phyloP scores from a whole-genome alignment of 2,329 filamentous ascomycete genomes.

The Aspergillus sp. region DNA sequence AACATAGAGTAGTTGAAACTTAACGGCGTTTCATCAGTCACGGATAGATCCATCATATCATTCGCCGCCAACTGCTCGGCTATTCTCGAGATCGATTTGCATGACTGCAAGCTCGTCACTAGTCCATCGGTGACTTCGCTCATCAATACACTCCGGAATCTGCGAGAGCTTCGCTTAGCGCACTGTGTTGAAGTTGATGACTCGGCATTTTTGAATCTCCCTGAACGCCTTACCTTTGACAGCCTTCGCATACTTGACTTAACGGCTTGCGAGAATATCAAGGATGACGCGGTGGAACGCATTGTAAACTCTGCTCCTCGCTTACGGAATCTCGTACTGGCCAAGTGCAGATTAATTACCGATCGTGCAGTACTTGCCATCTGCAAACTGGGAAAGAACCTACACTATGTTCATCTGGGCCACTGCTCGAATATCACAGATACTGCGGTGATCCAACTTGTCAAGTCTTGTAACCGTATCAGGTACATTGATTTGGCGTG shows the following conservation, averaged over 20 bases:
- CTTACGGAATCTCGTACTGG: conserved; percentile 85
- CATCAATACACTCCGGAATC: conserved; percentile 68
- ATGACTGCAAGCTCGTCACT: conserved; percentile 75
- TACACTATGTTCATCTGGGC: conserved; percentile 93
- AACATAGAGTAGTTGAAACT: conserved; percentile 68
- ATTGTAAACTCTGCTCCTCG: conserved; percentile 84
- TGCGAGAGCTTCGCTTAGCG: conserved; percentile 86
- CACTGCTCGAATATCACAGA: conserved; percentile 93
- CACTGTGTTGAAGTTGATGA: conserved; percentile 83
- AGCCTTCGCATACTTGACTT: conserved; percentile 89
- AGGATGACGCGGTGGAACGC: conserved; percentile 80
- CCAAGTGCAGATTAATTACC: conserved; percentile 90
- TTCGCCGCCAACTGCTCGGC: conserved; percentile 87
- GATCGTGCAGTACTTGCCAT: conserved; percentile 85
- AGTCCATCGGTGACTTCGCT: conserved; percentile 80
- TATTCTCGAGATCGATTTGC: conserved; percentile 92
- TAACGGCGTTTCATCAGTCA: conserved; percentile 83
- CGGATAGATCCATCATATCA: conserved; percentile 73
- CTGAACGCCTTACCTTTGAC: conserved; percentile 67
- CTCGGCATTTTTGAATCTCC: conserved; percentile 77
- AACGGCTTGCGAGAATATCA: conserved; percentile 78
- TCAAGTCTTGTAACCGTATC: conserved; percentile 84
- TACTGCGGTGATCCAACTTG: conserved; percentile 75
- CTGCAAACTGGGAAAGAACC: conserved; percentile 83
- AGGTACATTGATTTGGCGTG: conserved; percentile 98